Evolutionary conservation across 805 yeast genomes (phyloP).

Genomic region (Kluyveromyces wickerhamii): DNA sequence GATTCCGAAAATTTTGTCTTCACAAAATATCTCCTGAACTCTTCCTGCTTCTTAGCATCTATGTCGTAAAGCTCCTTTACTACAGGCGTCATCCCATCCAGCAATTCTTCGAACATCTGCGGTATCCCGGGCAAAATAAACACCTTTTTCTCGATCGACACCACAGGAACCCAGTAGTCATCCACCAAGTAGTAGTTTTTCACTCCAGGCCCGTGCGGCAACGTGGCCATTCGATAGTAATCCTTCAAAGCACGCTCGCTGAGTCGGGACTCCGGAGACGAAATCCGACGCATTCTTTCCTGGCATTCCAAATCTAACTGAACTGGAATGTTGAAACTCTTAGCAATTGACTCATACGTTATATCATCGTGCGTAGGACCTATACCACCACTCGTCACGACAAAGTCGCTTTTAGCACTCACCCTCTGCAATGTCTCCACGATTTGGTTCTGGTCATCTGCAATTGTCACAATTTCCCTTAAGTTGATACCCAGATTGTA

Average conservation of each 20-base stretch:
- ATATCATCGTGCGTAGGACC: constrained; percentile 92
- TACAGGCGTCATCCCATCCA: constrained; percentile 37
- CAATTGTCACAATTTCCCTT: constrained; percentile 60
- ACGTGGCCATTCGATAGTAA: constrained; percentile 69
- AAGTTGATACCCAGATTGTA: constrained; percentile 61
- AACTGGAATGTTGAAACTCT: constrained; percentile 46
- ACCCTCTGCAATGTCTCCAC: constrained; percentile 40
- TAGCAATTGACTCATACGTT: constrained; percentile 69
- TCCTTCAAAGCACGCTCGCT: constrained; percentile 44
- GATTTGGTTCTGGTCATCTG: constrained; percentile 68
- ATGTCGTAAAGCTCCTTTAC: constrained; percentile 33
- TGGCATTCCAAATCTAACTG: constrained; percentile 50
- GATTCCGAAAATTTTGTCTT: constrained; percentile 57
- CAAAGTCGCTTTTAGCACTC: constrained; percentile 47
- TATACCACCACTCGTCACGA: constrained; percentile 58
- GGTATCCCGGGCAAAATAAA: constrained; percentile 84
- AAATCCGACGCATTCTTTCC: constrained; percentile 47
- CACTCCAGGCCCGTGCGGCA: constrained; percentile 48
- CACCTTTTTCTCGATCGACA: constrained; percentile 54
- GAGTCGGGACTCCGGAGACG: constrained; percentile 30
- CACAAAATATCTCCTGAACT: constrained; percentile 46
- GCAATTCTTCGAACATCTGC: constrained; percentile 50
- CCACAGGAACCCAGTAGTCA: constrained; percentile 78
- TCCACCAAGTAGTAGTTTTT: constrained; percentile 41
- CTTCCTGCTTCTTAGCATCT: constrained; percentile 18